These are phyloP conservation scores for Linnemannia hyalina DNA, from an alignment of 192 early-diverging fungal genomes.

Conservation along the genomic window DNA sequence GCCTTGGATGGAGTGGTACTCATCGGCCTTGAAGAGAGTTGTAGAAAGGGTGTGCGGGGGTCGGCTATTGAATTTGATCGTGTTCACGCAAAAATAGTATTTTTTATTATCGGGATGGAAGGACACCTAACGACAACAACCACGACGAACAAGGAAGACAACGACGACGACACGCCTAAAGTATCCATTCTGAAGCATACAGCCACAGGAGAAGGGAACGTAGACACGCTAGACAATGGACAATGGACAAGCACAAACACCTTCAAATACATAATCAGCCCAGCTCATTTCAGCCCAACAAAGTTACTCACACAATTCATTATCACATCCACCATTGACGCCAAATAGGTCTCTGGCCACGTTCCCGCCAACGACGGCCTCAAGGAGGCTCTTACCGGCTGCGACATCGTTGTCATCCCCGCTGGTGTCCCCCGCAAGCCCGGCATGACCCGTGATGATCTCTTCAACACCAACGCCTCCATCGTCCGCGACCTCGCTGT, in stretches of 20 bases:
- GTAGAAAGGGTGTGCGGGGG: not conserved
- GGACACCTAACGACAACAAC: not conserved
- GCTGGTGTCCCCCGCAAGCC: slow-evolving; percentile 99
- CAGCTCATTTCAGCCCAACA: too few relatives aligned
- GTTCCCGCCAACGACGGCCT: slow-evolving; percentile 61
- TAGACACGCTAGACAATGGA: too few relatives aligned
- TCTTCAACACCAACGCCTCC: slow-evolving; percentile 98
- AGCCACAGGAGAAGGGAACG: too few relatives aligned
- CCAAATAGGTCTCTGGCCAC: slow-evolving; percentile 61
- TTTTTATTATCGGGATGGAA: not conserved
- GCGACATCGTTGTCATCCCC: slow-evolving; percentile 88
- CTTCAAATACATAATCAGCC: too few relatives aligned
- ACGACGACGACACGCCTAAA: not conserved
- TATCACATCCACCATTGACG: not conserved
- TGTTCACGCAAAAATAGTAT: not conserved
- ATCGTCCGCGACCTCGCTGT: slow-evolving; percentile 90
- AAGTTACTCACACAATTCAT: not conserved
- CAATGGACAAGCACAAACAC: too few relatives aligned
- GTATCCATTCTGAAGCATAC: not conserved
- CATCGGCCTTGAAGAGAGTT: not conserved
- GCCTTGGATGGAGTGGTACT: not conserved
- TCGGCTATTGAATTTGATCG: slow-evolving; percentile 3
- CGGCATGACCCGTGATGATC: slow-evolving; percentile 98
- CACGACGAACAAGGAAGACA: not conserved
- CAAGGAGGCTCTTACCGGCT: slow-evolving; percentile 60